Evolutionary conservation across 2,329 filamentous ascomycete genomes (phyloP).

Genomic region (Alternaria infectoria): DNA sequence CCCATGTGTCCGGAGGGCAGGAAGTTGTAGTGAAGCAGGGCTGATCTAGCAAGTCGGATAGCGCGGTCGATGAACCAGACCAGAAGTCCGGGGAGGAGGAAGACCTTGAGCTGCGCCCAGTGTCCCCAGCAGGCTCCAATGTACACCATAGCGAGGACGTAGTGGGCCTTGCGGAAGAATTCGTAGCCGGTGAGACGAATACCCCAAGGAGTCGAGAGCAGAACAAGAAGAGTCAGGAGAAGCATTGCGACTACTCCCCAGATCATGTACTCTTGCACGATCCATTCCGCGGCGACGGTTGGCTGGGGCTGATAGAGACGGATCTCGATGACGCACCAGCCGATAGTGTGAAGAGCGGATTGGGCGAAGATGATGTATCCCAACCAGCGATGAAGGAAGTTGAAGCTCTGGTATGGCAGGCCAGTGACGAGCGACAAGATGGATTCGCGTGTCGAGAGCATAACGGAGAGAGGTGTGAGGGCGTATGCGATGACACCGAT

Average conservation of each 20-base stretch:
- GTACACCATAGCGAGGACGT: conserved; percentile 75
- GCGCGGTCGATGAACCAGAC: conserved; percentile 71
- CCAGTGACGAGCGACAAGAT: conserved; percentile 73
- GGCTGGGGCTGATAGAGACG: conserved; percentile 76
- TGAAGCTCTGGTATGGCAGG: conserved; percentile 74
- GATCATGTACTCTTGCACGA: conserved; percentile 71
- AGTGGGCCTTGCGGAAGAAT: conserved; percentile 77
- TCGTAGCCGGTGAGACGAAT: conserved; percentile 76
- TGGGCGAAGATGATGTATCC: conserved; percentile 76
- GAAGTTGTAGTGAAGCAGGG: conserved; percentile 62
- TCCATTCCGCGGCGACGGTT: conserved; percentile 60
- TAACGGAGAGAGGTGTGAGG: conserved; percentile 72
- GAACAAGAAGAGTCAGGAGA: conserved; percentile 63
- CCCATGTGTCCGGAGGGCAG: conserved; percentile 40
- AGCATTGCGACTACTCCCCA: conserved; percentile 75
- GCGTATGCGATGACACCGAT: conserved; percentile 75
- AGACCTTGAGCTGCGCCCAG: conserved; percentile 65
- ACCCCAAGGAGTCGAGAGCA: conserved; percentile 64
- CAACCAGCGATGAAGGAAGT: conserved; percentile 70
- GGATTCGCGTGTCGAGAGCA: conserved; percentile 72
- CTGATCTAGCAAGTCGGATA: conserved; percentile 64
- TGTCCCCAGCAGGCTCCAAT: conserved; percentile 78
- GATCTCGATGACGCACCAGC: conserved; percentile 69
- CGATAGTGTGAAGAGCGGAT: conserved; percentile 71
- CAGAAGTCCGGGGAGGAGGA: conserved; percentile 59